Evolutionary conservation across 768 basidiomycete species (phyloP), one percentile per base, ranked within the genome.

Genomic region (Boletus fagicola): DNA sequence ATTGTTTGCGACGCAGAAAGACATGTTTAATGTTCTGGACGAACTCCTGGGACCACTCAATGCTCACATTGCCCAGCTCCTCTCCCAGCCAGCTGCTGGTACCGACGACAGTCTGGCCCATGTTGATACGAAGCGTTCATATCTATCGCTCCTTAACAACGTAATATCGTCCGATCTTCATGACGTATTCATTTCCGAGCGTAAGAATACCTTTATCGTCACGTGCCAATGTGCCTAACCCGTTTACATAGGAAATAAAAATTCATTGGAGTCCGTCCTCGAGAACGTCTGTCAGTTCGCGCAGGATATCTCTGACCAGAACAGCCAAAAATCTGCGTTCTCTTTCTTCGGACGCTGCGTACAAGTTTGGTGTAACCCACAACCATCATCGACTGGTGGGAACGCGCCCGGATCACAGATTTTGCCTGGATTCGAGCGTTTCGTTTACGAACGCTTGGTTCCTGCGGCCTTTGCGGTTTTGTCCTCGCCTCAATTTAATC

Each of bases 381-480:
- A 73, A 47, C 66, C 75, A 40, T 61, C 75, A 28, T 51, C 67
- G 24, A 45, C 67, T 3, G 61, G 65, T 3, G 72, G 78, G 22
- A 76, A 77, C 49, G 76, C 76, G 16, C 59, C 60, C 16, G 58
- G 51, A 38, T 68, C 65, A 35, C 65, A 64, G 26, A 75, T 78
- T 12, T 73, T 98, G 44, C 93, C 94, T 12, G 95, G 96, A 1
- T 98, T 97, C 63, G 94, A 98, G 63, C 82, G 84, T 15, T 95
- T 95, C 69, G 82, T 96, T 31, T 98, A 98, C 65, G 89, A 94
- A 59, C 83, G 86, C 13, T 74, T 96, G 35, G 77, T 98, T 51
- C 91, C 93, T 12, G 76, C 84, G 3, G 88, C 87, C 24, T 97
- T 99, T 72, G 80, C 85, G 9, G 83, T 98, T 5, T 83, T 93